Conservation (phyloP, 2,329 filamentous ascomycete species). For the Nectriaceae sp. region DNA sequence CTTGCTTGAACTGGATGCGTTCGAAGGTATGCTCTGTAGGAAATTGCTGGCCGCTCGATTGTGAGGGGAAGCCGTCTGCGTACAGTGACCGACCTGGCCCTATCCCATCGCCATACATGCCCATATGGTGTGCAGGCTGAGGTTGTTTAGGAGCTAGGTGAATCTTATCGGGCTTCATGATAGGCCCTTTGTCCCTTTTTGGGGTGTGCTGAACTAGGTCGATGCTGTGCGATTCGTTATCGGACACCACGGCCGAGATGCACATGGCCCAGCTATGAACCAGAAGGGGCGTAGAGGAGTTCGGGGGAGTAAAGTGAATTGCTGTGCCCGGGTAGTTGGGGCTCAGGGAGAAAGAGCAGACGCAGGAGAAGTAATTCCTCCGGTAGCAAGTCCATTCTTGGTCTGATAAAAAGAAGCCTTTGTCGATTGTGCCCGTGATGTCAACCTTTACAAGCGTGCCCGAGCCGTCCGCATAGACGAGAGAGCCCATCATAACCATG, state of each 20-base stretch:
- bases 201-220: slow-evolving; percentile 90
- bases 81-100: slow-evolving; percentile 36
- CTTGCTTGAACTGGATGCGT: slow-evolving; percentile 91
- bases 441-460: slow-evolving; percentile 63
- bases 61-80: slow-evolving; percentile 41
- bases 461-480: slow-evolving; percentile 58
- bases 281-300: slow-evolving; percentile 58
- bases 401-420: slow-evolving; percentile 82
- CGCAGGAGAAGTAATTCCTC: slow-evolving; percentile 87
- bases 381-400: slow-evolving; percentile 91
- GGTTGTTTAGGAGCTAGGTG: slow-evolving; percentile 69
- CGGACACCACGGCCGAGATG: slow-evolving; percentile 81
- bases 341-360: slow-evolving; percentile 73
- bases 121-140: slow-evolving; percentile 47
- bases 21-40: slow-evolving; percentile 71
- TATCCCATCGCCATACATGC: slow-evolving; percentile 44
- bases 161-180: slow-evolving; percentile 70
- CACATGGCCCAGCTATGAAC: slow-evolving; percentile 80
- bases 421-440: slow-evolving; percentile 80
- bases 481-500: slow-evolving; percentile 57
- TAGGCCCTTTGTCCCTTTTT: slow-evolving; percentile 86
- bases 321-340: slow-evolving; percentile 53
- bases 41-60: slow-evolving; percentile 36
- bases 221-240: slow-evolving; percentile 72
- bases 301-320: slow-evolving; percentile 53